Evolutionary conservation across 257 asterid genomes (phyloP).

Genomic region (Verbena officinalis): DNA sequence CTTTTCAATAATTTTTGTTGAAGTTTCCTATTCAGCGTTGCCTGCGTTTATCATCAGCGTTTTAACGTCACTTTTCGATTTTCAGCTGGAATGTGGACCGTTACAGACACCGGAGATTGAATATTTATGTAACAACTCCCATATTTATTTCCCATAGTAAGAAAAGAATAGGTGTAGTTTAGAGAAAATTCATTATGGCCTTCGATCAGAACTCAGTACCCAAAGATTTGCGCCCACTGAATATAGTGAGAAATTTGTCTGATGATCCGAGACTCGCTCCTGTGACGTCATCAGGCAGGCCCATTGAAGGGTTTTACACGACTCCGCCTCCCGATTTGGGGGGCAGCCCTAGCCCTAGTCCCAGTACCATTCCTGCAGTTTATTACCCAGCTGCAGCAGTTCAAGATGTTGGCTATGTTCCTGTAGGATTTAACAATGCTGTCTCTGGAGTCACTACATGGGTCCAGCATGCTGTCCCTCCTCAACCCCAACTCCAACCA

Average conservation of each 20-base stretch:
- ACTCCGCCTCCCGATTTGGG: slow-evolving; percentile 47
- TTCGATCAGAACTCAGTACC: slow-evolving; percentile 78
- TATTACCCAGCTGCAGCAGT: slow-evolving; percentile 56
- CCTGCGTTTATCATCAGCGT: slow-evolving; percentile 7
- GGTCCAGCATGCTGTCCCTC: slow-evolving; percentile 64
- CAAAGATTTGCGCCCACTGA: slow-evolving; percentile 76
- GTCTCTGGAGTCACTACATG: slow-evolving; percentile 57
- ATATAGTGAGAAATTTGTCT: slow-evolving; percentile 47
- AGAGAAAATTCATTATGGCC: slow-evolving; percentile 50
- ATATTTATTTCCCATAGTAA: slow-evolving; percentile 4
- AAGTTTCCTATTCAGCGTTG: not conserved
- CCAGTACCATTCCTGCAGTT: slow-evolving; percentile 50
- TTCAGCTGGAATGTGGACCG: slow-evolving; percentile 33
- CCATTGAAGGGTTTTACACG: slow-evolving; percentile 63
- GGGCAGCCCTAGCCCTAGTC: slow-evolving; percentile 57
- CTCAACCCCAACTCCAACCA: slow-evolving; percentile 36
- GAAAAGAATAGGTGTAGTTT: slow-evolving; percentile 17
- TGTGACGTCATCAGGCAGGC: slow-evolving; percentile 56
- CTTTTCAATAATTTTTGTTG: not conserved
- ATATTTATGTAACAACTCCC: not conserved
- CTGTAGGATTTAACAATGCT: slow-evolving; percentile 56
- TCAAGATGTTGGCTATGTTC: slow-evolving; percentile 56
- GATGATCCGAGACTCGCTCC: slow-evolving; percentile 78
- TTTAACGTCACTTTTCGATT: slow-evolving; percentile 6
- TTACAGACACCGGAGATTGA: slow-evolving; percentile 20